Evolutionary conservation across 306 rosid species (phyloP).

Genomic region (Trifolium pratense): DNA sequence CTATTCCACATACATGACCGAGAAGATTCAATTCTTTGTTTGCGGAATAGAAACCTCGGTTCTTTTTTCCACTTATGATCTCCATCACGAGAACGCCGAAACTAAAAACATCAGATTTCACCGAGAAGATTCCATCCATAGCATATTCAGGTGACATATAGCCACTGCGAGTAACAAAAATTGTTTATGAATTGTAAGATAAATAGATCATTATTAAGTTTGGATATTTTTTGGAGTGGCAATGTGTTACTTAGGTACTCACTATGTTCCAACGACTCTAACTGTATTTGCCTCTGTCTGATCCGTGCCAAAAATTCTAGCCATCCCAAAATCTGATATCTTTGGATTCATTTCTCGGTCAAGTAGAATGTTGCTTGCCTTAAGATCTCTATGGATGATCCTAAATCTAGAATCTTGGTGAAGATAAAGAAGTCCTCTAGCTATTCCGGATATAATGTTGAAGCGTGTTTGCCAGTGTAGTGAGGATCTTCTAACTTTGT

Average conservation of each 20-base stretch:
- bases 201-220: neutral
- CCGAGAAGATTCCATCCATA: conserved; percentile 77
- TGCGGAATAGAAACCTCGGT: conserved; percentile 63
- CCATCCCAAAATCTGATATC: conserved; percentile 89
- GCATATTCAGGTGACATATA: conserved; percentile 88
- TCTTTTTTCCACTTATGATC: conserved; percentile 71
- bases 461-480: conserved; percentile 70
- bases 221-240: neutral
- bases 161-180: conserved; percentile 54
- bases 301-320: conserved; percentile 68
- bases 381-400: conserved; percentile 85
- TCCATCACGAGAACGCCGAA: conserved; percentile 79
- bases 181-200: neutral
- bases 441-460: conserved; percentile 69
- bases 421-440: conserved; percentile 82
- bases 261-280: conserved; percentile 87
- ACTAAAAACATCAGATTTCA: conserved; percentile 78
- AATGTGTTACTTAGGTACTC: conserved; percentile 44
- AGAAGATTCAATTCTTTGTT: conserved; percentile 69
- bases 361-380: conserved; percentile 77
- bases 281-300: conserved; percentile 75
- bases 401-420: conserved; percentile 84
- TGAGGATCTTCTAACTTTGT: conserved; percentile 47
- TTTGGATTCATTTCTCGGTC: conserved; percentile 72
- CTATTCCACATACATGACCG: conserved; percentile 57